These are phyloP conservation scores for Scheffersomyces quercinus DNA, from an alignment of 1,139 yeast genomes.

Conservation along the genomic window DNA sequence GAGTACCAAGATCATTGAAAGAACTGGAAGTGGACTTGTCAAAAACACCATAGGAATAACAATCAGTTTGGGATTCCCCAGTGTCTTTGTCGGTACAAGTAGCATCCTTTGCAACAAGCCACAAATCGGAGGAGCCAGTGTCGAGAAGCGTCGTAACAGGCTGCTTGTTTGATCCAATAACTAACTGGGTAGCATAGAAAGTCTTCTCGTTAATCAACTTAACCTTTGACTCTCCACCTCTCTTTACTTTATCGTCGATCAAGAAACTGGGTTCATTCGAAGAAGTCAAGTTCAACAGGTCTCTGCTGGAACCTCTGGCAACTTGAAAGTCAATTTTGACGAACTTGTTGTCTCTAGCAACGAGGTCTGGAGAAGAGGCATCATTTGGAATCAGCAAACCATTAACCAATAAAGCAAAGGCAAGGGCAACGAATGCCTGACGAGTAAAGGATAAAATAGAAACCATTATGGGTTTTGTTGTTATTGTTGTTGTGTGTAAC, in stretches of 20 bases:
- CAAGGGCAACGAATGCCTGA: constrained; percentile 7
- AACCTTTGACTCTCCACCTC: background rate
- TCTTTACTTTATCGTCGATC: background rate
- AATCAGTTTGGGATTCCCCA: background rate
- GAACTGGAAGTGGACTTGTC: background rate
- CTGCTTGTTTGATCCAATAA: background rate
- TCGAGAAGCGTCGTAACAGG: constrained; percentile 8
- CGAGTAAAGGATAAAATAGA: constrained; percentile 6
- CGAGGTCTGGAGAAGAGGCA: background rate
- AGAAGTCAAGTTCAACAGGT: background rate
- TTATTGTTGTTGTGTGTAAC: no score
- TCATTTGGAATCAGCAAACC: constrained; percentile 7
- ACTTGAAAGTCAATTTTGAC: constrained; percentile 13
- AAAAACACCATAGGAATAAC: background rate
- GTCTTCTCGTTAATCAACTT: constrained; percentile 5
- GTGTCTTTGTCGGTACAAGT: background rate
- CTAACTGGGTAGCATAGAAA: background rate
- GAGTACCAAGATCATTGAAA: background rate
- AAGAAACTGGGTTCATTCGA: background rate
- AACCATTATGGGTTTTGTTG: constrained; percentile 4
- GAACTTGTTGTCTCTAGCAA: constrained; percentile 8
- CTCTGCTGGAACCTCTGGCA: constrained; percentile 1
- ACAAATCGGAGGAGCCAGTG: constrained; percentile 24
- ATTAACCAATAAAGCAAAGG: constrained; percentile 4
- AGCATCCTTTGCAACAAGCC: constrained; percentile 9